Conservation (phyloP, 1,284 basidiomycete species). For the Gastroboletus turbinatus region DNA sequence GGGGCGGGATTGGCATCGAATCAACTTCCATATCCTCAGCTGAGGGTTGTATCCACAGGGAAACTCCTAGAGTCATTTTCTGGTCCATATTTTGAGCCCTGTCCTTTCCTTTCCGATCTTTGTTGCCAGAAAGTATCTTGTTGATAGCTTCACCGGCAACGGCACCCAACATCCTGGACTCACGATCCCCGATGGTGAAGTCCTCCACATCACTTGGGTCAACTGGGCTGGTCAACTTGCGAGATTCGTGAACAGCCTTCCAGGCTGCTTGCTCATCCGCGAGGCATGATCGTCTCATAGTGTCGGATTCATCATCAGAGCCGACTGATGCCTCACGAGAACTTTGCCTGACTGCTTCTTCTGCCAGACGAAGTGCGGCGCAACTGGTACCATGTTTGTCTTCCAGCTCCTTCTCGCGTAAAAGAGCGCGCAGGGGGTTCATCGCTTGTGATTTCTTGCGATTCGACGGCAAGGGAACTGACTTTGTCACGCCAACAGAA, state of each 20-base stretch:
- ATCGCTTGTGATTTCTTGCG: conserved; percentile 29
- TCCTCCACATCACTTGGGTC: conserved; percentile 27
- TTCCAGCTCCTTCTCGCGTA: conserved; percentile 51
- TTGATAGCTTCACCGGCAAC: conserved; percentile 35
- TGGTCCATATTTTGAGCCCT: conserved; percentile 1
- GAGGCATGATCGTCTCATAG: conserved; percentile 28
- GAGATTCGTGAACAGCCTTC: conserved; percentile 33
- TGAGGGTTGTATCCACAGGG: conserved; percentile 38
- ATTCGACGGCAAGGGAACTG: neutral
- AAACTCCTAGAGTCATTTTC: conserved; percentile 35
- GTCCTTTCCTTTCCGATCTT: conserved; percentile 27
- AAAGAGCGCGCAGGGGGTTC: conserved; percentile 54
- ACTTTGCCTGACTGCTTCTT: conserved; percentile 37
- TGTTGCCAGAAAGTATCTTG: conserved; percentile 42
- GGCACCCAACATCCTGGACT: conserved; percentile 33
- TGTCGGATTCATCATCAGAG: conserved; percentile 39
- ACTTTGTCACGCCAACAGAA: neutral
- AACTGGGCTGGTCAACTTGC: conserved; percentile 26
- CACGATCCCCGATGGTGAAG: conserved; percentile 33
- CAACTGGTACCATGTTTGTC: conserved; percentile 45
- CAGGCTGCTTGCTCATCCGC: conserved; percentile 41
- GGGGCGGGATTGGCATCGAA: neutral
- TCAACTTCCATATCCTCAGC: conserved; percentile 31
- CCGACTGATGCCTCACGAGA: conserved; percentile 35
- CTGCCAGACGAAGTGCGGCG: conserved; percentile 46